Evolutionary conservation across 2,329 filamentous ascomycete genomes (phyloP).

Genomic region (Colletotrichum gloeosporioides): DNA sequence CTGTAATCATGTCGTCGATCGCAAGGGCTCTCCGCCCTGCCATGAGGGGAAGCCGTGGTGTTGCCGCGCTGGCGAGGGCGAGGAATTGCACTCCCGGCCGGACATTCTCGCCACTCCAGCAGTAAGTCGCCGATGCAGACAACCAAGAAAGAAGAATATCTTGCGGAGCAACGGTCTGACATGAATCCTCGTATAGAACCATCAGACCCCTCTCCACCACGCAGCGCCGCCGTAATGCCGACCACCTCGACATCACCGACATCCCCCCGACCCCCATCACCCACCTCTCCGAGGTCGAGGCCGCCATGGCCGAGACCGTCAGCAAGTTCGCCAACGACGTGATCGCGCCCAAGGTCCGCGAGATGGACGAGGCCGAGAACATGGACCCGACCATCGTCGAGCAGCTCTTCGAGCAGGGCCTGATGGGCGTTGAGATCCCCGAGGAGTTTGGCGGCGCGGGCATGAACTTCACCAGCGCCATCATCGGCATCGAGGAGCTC

Average conservation of each 20-base stretch:
- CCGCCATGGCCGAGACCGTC: constrained; percentile 87
- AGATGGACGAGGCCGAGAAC: constrained; percentile 95
- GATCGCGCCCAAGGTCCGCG: constrained; percentile 87
- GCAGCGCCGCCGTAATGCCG: constrained; percentile 53
- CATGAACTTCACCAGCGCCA: constrained; percentile 98
- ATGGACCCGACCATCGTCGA: constrained; percentile 92
- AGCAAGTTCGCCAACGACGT: constrained; percentile 89
- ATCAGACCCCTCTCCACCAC: constrained; percentile 67
- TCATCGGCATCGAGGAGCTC: constrained; percentile 96
- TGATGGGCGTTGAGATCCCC: constrained; percentile 97
- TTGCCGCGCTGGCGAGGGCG: constrained; percentile 28
- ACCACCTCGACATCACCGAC: constrained; percentile 68
- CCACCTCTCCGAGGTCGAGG: constrained; percentile 88
- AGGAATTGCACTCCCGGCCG: constrained; percentile 25
- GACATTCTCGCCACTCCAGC: constrained; percentile 27
- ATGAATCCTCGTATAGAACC: constrained; percentile 24
- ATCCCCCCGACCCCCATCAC: constrained; percentile 91
- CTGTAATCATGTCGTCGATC: constrained; percentile 51
- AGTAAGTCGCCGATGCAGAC: constrained; percentile 28
- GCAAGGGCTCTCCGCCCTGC: constrained; percentile 57
- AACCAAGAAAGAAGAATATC: not conserved
- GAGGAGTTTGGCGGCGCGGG: constrained; percentile 96
- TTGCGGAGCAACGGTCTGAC: not conserved
- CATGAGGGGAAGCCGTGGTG: constrained; percentile 48
- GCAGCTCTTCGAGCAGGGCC: constrained; percentile 93